Evolutionary conservation across 495 filamentous ascomycete species (phyloP).

Genomic region (Penicillium canariense): DNA sequence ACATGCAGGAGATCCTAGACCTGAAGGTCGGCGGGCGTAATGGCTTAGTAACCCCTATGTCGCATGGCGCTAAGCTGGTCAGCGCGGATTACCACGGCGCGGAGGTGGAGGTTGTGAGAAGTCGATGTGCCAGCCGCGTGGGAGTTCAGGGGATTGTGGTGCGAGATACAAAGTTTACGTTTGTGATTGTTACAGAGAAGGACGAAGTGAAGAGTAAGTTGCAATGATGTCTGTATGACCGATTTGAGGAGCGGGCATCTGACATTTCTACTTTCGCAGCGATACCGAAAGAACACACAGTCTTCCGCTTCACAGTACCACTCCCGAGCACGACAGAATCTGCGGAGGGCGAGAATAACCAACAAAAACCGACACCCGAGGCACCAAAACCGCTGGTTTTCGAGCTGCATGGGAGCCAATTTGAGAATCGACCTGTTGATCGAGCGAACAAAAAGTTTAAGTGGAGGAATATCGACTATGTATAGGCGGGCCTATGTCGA

Average conservation of each 20-base stretch:
- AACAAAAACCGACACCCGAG: background rate
- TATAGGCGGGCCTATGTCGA: slow-evolving; percentile 43
- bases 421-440: slow-evolving; percentile 78
- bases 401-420: slow-evolving; percentile 85
- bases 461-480: slow-evolving; percentile 62
- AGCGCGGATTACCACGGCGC: slow-evolving; percentile 92
- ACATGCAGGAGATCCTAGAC: slow-evolving; percentile 73
- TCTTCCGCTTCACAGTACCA: slow-evolving; percentile 77
- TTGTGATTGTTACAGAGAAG: slow-evolving; percentile 72
- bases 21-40: slow-evolving; percentile 37
- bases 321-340: slow-evolving; percentile 27
- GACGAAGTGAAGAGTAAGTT: slow-evolving; percentile 60
- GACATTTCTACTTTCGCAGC: slow-evolving; percentile 30
- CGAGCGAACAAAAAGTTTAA: slow-evolving; percentile 91
- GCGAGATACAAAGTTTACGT: slow-evolving; percentile 80
- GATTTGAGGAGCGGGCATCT: slow-evolving; percentile 1
- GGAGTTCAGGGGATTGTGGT: slow-evolving; percentile 83
- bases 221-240: background rate
- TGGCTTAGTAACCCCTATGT: slow-evolving; percentile 47
- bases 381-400: slow-evolving; percentile 58
- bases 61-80: slow-evolving; percentile 63
- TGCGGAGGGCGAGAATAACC: slow-evolving; percentile 11
- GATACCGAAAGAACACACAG: slow-evolving; percentile 83
- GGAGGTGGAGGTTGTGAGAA: slow-evolving; percentile 76
- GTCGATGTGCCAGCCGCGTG: slow-evolving; percentile 75